Conservation (phyloP, 1,139 yeast genomes). For the Kodamaea sp. region DNA sequence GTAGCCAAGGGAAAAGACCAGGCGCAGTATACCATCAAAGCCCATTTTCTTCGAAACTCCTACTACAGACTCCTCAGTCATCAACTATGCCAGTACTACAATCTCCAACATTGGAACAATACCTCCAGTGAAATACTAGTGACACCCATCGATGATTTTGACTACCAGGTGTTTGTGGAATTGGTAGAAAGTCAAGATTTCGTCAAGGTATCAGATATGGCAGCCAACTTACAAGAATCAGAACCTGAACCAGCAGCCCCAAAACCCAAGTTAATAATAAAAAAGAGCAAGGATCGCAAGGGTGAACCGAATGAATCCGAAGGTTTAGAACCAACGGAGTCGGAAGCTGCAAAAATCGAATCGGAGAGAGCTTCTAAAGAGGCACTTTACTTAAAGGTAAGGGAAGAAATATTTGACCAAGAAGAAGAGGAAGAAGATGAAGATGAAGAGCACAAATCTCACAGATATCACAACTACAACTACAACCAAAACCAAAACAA, state of each 20-base stretch:
- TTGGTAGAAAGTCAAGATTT: constrained; percentile 6
- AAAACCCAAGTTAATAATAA: constrained; percentile 22
- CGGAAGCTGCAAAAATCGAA: constrained; percentile 17
- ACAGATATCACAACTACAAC: not conserved
- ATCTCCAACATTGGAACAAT: constrained; percentile 37
- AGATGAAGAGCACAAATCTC: constrained; percentile 21
- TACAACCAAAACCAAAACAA: constrained; percentile 3
- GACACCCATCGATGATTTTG: constrained; percentile 18
- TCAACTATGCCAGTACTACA: constrained; percentile 68
- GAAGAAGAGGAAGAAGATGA: constrained; percentile 26
- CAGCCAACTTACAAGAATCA: not conserved
- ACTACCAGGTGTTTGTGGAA: constrained; percentile 18
- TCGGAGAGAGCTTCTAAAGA: constrained; percentile 34
- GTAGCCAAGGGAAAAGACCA: constrained; percentile 2
- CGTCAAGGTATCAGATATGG: constrained; percentile 2
- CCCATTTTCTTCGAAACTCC: constrained; percentile 56
- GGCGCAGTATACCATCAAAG: constrained; percentile 20
- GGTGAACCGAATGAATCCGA: not conserved
- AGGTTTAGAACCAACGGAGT: constrained; percentile 1
- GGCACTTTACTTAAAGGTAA: constrained; percentile 43
- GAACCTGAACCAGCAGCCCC: not conserved
- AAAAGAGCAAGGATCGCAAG: constrained; percentile 12
- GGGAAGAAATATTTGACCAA: constrained; percentile 45
- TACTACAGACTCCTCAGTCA: constrained; percentile 67
- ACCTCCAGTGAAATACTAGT: constrained; percentile 30